Percentiles rank a stretch among this genome's conserved stretches.
phyloP scores from a whole-genome alignment of 2,329 filamentous ascomycete genomes.

The Penicillium sp. region DNA sequence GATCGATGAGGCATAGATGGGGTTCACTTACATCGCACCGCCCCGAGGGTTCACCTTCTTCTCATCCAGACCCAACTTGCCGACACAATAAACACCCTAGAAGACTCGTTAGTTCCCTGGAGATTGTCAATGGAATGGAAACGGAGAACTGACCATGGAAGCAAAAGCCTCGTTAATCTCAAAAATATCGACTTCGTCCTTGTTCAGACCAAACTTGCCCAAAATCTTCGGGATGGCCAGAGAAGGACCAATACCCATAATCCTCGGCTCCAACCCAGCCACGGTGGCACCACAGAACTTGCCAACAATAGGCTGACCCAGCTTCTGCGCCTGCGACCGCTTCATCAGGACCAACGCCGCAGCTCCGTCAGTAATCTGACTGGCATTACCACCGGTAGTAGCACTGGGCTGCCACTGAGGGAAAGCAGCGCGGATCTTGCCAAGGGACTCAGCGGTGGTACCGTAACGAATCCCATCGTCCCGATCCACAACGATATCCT shows the following conservation, averaged over 20 bases:
- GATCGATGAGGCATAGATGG: too few relatives aligned
- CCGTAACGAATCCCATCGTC: constrained; percentile 85
- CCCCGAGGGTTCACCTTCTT: constrained; percentile 95
- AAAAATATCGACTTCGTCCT: constrained; percentile 46
- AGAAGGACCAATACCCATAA: constrained; percentile 92
- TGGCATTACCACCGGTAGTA: constrained; percentile 92
- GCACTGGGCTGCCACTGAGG: constrained; percentile 72
- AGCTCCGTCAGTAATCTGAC: constrained; percentile 88
- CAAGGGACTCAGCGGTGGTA: constrained; percentile 78
- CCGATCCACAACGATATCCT: constrained; percentile 73
- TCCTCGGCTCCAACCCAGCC: constrained; percentile 80
- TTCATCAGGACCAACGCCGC: constrained; percentile 92
- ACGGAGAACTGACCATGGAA: constrained; percentile 49
- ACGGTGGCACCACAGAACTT: constrained; percentile 85
- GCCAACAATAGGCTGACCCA: constrained; percentile 82
- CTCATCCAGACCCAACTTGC: constrained; percentile 75
- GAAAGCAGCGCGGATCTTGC: constrained; percentile 85
- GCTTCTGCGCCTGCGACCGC: constrained; percentile 78
- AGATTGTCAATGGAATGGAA: neutral
- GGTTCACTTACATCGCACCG: constrained; percentile 67
- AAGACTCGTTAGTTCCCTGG: neutral
- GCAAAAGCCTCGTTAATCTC: constrained; percentile 87
- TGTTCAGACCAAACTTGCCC: constrained; percentile 73
- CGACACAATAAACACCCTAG: constrained; percentile 87
- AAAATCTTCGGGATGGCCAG: constrained; percentile 90